Evolutionary conservation across 306 rosid species (phyloP).

Genomic region (Casuarina cunninghamiana): DNA sequence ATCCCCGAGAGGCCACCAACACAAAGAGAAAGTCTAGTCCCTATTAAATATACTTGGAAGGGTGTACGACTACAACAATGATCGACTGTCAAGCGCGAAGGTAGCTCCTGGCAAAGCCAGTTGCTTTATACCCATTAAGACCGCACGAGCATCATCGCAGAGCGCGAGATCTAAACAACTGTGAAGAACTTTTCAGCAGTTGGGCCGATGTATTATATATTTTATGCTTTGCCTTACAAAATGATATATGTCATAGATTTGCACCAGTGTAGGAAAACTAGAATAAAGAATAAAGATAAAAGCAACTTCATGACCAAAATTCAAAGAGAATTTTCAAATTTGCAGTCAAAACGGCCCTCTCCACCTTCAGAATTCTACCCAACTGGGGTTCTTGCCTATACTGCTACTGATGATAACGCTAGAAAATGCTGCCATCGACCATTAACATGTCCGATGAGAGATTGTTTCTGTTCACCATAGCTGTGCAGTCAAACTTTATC

Average conservation of each 20-base stretch:
- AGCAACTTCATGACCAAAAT: neutral
- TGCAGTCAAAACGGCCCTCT: neutral
- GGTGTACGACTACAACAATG: neutral
- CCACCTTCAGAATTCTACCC: neutral
- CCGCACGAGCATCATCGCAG: neutral
- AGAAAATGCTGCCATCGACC: no score
- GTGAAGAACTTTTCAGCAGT: neutral
- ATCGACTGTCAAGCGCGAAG: neutral
- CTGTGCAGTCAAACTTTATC: neutral
- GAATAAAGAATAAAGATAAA: neutral
- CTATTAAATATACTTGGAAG: neutral
- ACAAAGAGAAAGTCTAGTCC: neutral
- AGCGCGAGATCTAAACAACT: neutral
- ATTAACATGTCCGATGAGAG: no score
- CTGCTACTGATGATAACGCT: neutral
- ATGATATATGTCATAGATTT: neutral
- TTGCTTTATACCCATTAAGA: neutral
- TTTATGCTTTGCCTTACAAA: neutral
- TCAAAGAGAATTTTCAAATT: neutral
- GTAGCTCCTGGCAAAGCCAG: conserved; percentile 1
- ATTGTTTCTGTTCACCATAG: neutral
- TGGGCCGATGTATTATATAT: neutral
- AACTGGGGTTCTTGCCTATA: neutral
- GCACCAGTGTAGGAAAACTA: neutral
- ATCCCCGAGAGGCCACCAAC: neutral